Percentiles rank a stretch among this genome's conserved stretches.
phyloP scores from a whole-genome alignment of 108 stramenopile species.

The Fistulifera solaris region DNA sequence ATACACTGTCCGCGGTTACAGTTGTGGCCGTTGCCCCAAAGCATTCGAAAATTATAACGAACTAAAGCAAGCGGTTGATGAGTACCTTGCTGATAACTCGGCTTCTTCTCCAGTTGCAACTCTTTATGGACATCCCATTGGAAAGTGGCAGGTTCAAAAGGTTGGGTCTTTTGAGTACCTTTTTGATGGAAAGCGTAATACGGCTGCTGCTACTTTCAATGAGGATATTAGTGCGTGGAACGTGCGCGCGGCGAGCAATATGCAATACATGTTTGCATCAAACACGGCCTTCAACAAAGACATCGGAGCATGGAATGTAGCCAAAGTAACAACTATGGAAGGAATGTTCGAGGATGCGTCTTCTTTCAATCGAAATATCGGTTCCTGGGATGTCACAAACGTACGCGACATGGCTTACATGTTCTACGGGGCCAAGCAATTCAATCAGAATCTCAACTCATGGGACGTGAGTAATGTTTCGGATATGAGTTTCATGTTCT shows the following conservation, averaged over 20 bases:
- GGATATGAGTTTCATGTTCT: conserved; percentile 12
- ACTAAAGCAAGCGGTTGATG: conserved; percentile 3
- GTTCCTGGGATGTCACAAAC: conserved; percentile 15
- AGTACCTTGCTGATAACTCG: neutral
- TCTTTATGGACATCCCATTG: neutral
- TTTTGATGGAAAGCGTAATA: neutral
- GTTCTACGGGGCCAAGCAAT: neutral
- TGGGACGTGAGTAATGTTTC: conserved; percentile 15
- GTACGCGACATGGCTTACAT: conserved; percentile 13
- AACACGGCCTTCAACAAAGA: conserved; percentile 1
- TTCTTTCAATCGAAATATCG: conserved; percentile 13
- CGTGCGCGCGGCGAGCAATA: neutral
- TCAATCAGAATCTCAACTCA: conserved; percentile 5
- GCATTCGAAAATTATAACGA: neutral
- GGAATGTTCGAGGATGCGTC: conserved; percentile 4
- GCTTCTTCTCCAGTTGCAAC: neutral
- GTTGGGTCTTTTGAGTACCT: neutral
- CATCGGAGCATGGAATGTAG: neutral
- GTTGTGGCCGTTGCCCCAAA: neutral
- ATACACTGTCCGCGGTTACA: neutral
- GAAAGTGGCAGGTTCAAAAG: neutral
- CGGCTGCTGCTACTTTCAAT: conserved; percentile 1
- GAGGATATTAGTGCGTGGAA: neutral
- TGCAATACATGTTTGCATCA: neutral
- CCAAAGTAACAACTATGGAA: neutral